These are phyloP conservation scores for Lycium barbarum DNA, from an alignment of 257 asterid species.

Conservation along the genomic window DNA sequence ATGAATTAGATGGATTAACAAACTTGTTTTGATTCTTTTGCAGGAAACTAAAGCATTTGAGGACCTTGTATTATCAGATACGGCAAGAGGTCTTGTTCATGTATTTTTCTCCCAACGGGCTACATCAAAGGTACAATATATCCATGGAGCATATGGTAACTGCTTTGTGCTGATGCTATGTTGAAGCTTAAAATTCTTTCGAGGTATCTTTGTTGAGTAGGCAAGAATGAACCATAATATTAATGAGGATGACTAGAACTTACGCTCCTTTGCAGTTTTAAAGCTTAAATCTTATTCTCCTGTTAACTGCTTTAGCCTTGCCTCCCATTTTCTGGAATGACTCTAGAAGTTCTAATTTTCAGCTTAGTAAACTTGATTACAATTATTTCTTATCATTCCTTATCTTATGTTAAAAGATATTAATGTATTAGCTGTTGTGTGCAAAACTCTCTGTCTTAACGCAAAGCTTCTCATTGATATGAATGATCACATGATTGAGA, in stretches of 20 bases:
- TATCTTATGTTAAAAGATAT: neutral
- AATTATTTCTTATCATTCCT: slow-evolving; percentile 2
- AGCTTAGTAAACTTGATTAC: neutral
- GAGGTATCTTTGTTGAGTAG: slow-evolving; percentile 5
- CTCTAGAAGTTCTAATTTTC: neutral
- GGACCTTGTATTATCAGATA: slow-evolving; percentile 65
- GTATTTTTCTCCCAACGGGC: slow-evolving; percentile 88
- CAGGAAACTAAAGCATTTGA: slow-evolving; percentile 75
- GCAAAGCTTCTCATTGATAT: slow-evolving; percentile 21
- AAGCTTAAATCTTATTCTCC: neutral
- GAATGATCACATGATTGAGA: slow-evolving; percentile 23
- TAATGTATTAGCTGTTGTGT: neutral
- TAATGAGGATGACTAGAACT: neutral
- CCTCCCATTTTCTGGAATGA: neutral
- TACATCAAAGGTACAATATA: slow-evolving; percentile 71
- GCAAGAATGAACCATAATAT: neutral
- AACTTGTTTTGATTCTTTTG: slow-evolving; percentile 33
- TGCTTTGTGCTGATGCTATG: neutral
- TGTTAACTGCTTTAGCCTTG: neutral
- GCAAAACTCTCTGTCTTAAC: neutral
- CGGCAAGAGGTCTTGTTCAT: slow-evolving; percentile 90
- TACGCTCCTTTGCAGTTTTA: neutral
- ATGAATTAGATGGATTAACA: slow-evolving; percentile 20
- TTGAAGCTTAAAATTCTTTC: neutral
- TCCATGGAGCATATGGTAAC: neutral